Percentiles rank a stretch among this genome's conserved stretches.
Evolutionary conservation across 2,329 filamentous ascomycete species (phyloP).

Genomic region (Elsinoe australis): DNA sequence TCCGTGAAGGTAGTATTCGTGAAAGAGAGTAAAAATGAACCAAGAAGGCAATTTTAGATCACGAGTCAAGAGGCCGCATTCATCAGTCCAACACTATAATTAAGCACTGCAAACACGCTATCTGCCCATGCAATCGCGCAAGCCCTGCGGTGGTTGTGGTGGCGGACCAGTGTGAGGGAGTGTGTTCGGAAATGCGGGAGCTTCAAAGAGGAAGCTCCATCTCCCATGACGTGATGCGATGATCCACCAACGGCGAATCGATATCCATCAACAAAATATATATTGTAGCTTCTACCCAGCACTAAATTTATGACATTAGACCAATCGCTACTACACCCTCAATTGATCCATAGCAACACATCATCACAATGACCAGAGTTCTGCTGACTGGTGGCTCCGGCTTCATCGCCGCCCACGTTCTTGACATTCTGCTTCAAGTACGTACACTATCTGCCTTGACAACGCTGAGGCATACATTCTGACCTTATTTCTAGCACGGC

Average conservation of each 20-base stretch:
- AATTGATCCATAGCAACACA: not conserved
- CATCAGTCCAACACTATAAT: no score
- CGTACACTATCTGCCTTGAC: slow-evolving; percentile 32
- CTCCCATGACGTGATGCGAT: slow-evolving; percentile 4
- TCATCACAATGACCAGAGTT: slow-evolving; percentile 28
- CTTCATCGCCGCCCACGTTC: slow-evolving; percentile 59
- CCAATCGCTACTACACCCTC: not conserved
- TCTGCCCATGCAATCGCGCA: no score
- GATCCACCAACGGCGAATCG: slow-evolving; percentile 1
- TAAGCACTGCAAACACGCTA: no score
- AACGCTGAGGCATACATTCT: no score
- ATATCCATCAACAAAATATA: no score
- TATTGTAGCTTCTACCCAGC: no score
- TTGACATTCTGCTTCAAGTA: slow-evolving; percentile 50
- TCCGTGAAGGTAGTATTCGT: no score
- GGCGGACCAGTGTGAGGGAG: not conserved
- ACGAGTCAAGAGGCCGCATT: no score
- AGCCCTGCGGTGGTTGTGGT: no score
- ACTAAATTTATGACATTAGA: no score
- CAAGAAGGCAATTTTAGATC: no score
- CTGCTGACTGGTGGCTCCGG: slow-evolving; percentile 47
- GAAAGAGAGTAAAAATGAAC: no score
- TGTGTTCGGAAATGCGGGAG: not conserved
- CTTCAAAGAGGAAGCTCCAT: slow-evolving; percentile 9
- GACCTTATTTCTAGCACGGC: slow-evolving; percentile 32